phyloP scores from a whole-genome alignment of 1,284 basidiomycete species.

The Flammula alnicola region DNA sequence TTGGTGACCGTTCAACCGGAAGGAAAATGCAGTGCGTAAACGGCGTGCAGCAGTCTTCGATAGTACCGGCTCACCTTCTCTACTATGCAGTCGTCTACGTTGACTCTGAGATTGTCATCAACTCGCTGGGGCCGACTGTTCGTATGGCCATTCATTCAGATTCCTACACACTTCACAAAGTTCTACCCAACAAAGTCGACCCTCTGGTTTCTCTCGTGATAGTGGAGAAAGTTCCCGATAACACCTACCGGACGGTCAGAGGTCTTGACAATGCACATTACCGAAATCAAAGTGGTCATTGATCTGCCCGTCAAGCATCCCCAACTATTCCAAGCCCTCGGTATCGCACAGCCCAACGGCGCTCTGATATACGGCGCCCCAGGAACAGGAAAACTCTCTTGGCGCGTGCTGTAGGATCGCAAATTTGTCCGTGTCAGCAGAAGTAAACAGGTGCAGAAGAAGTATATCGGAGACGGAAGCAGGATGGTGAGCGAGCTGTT shows the following conservation, averaged over 20 bases:
- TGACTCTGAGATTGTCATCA: constrained; percentile 86
- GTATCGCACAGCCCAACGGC: constrained; percentile 98
- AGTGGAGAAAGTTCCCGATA: constrained; percentile 99
- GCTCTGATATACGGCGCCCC: constrained; percentile 96
- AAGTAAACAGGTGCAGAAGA: constrained; percentile 95
- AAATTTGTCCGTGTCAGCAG: constrained; percentile 97
- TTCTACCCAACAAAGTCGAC: constrained; percentile 95
- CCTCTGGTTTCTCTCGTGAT: constrained; percentile 98
- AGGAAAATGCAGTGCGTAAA: constrained; percentile 93
- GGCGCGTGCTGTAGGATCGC: constrained; percentile 95
- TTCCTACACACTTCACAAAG: constrained; percentile 93
- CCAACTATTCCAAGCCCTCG: constrained; percentile 94
- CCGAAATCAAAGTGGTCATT: constrained; percentile 99
- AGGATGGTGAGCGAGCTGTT: constrained; percentile 98
- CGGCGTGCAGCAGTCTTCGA: background rate
- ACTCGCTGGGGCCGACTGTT: constrained; percentile 82
- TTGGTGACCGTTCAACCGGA: constrained; percentile 99
- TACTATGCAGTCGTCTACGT: constrained; percentile 94
- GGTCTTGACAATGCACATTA: constrained; percentile 98
- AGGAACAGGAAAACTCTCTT: constrained; percentile 96
- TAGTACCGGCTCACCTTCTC: constrained; percentile 1
- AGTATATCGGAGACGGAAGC: constrained; percentile 98
- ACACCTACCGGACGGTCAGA: constrained; percentile 99
- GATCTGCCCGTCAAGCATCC: constrained; percentile 98
- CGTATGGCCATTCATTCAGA: constrained; percentile 97